Evolutionary conservation across 805 yeast species (phyloP).

Genomic region (Wickerhamomyces alni): DNA sequence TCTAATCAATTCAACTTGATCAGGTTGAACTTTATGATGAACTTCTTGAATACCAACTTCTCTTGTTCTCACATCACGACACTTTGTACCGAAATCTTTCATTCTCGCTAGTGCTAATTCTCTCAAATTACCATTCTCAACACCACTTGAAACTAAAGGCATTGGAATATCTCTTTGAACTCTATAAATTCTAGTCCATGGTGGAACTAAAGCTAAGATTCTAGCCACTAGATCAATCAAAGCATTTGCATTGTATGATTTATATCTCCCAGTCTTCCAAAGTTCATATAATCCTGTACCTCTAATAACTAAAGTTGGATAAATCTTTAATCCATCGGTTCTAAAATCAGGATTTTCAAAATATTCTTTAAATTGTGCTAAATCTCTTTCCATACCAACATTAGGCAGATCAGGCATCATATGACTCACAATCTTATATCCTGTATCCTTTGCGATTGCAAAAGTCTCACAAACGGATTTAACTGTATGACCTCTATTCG

Average conservation of each 20-base stretch:
- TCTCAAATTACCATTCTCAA: constrained; percentile 93
- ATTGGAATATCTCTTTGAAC: constrained; percentile 98
- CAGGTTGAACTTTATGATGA: constrained; percentile 94
- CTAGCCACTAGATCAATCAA: constrained; percentile 93
- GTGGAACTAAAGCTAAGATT: constrained; percentile 93
- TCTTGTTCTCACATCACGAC: constrained; percentile 94
- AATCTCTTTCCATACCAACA: constrained; percentile 97
- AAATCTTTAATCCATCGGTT: constrained; percentile 92
- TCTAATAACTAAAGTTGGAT: constrained; percentile 93
- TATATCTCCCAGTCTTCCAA: constrained; percentile 94
- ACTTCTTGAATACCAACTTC: constrained; percentile 99
- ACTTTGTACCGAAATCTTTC: constrained; percentile 95
- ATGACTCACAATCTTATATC: constrained; percentile 95
- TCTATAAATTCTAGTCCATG: constrained; percentile 98
- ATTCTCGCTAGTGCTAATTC: constrained; percentile 94
- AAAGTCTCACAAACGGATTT: constrained; percentile 94
- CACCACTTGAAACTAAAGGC: constrained; percentile 98
- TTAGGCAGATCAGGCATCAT: constrained; percentile 99
- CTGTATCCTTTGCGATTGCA: constrained; percentile 95
- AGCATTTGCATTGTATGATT: constrained; percentile 91
- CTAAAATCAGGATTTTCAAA: constrained; percentile 96
- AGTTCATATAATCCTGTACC: constrained; percentile 96
- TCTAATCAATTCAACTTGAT: constrained; percentile 91
- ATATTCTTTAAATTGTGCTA: constrained; percentile 93
- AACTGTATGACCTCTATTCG: constrained; percentile 97